Evolutionary conservation across 305 asterid genomes (phyloP), one percentile per base, ranked within the genome.

Genomic region (Plantago rigida): DNA sequence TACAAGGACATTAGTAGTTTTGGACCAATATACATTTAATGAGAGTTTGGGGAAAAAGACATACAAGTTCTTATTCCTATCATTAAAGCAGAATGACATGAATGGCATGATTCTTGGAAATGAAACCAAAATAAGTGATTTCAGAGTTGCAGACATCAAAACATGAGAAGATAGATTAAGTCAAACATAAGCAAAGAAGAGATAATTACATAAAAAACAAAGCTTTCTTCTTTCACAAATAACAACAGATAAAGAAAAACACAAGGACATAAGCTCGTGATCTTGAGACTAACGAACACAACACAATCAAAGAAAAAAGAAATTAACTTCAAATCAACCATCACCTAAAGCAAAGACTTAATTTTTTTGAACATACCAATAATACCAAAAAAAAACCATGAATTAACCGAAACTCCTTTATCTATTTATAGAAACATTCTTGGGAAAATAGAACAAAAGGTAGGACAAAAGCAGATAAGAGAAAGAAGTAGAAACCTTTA

Each of bases 401-500:
- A 54, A 61, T 56, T 60, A 60, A 26, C 60, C 34, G 7, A 54
- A 28, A 31, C 49, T 29, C 68, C 41, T 62, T 46, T 11, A 39
- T 28, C 36, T 42, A 71, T 55, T 49, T 65, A 19, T 9, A 54
- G 52, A 60, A 65, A 60, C 41, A 77, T 66, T 60, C 60, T 58
- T 56, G 63, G 65, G 63, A 66, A 57, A 14, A 53, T 41, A 56
- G 59, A 42, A 52, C 6, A 51, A 13, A 61, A 12, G 11, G 45
- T 22, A 22, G 26, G 26, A 0, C 54, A 46, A 14, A 46, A 36
- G 5, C 26, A 48, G 7, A 51, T 13, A 51, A 10, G 29, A 15
- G 29, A 51, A 47, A 75, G 60, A 64, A 64, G 58, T n/a, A 51
- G 72, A 65, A 70, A 79, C 77, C 77, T 72, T 66, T 19, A 64